These are phyloP conservation scores for Mycogone perniciosa DNA, from an alignment of 2,329 filamentous ascomycete species.

Conservation along the genomic window DNA sequence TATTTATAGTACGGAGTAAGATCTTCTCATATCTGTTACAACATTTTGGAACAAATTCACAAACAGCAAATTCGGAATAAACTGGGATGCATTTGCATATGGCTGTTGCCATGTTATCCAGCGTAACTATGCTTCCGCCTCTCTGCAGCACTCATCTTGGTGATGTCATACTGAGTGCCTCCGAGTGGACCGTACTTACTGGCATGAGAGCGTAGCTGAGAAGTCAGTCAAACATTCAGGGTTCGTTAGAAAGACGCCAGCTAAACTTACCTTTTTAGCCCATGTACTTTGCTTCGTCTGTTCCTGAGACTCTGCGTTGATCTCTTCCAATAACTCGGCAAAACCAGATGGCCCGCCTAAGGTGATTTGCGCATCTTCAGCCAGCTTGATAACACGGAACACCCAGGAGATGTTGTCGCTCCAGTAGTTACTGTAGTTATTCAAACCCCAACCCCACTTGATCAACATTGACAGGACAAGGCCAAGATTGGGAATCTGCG, in stretches of 20 bases:
- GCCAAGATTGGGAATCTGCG: conserved; percentile 16
- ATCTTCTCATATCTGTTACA: too few species aligned
- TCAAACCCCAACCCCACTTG: conserved; percentile 7
- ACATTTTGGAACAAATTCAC: too few species aligned
- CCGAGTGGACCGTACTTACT: neutral
- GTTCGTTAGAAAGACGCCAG: neutral
- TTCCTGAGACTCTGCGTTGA: neutral
- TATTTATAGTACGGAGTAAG: too few species aligned
- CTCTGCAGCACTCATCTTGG: neutral
- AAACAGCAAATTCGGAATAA: too few species aligned
- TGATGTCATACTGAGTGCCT: conserved; percentile 3
- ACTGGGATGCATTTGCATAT: too few species aligned
- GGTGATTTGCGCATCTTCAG: neutral
- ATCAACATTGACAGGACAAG: conserved; percentile 13
- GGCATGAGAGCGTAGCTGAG: neutral
- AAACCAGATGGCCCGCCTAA: neutral
- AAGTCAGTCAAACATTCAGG: neutral
- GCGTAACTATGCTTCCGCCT: neutral
- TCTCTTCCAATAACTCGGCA: neutral
- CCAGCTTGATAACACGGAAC: neutral
- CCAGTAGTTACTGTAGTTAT: conserved; percentile 9
- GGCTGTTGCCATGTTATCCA: too few species aligned
- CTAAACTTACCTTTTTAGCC: conserved; percentile 5
- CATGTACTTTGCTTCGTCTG: neutral
- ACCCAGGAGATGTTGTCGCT: neutral